phyloP scores from a whole-genome alignment of 2,329 filamentous ascomycete species.

The Penicillium crustosum region DNA sequence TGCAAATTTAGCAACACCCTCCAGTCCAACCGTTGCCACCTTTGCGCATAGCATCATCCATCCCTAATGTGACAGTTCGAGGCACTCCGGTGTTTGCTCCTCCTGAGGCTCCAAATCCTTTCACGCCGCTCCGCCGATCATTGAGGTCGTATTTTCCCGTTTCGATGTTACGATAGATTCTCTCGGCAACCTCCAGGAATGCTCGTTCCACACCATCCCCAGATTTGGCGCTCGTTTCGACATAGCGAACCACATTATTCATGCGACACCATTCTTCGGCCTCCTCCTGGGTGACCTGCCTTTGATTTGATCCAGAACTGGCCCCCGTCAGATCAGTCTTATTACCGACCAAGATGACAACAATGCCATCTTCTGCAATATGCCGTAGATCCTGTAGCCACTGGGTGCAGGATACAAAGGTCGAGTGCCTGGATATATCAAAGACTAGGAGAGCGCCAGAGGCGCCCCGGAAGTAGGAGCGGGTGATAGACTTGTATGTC shows the following conservation, averaged over 20 bases:
- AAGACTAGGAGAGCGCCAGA: conserved; percentile 83
- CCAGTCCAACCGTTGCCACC: conserved; percentile 38
- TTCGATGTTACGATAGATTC: conserved; percentile 96
- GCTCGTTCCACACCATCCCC: conserved; percentile 92
- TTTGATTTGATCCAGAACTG: conserved; percentile 49
- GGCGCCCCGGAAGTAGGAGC: conserved; percentile 87
- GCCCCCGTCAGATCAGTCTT: conserved; percentile 76
- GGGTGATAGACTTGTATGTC: conserved; percentile 93
- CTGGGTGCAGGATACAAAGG: conserved; percentile 83
- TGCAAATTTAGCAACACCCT: conserved; percentile 39
- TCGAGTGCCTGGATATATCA: conserved; percentile 82
- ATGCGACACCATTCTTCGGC: conserved; percentile 83
- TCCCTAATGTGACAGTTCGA: conserved; percentile 46
- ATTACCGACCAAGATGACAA: conserved; percentile 92
- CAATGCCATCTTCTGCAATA: conserved; percentile 93
- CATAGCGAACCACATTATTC: conserved; percentile 88
- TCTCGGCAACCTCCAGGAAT: conserved; percentile 88
- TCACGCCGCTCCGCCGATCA: conserved; percentile 87
- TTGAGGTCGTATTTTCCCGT: conserved; percentile 92
- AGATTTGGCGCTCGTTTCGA: conserved; percentile 94
- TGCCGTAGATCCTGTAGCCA: conserved; percentile 93
- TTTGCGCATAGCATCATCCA: conserved; percentile 50
- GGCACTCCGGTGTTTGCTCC: conserved; percentile 37
- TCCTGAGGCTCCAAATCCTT: conserved; percentile 54
- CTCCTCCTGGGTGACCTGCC: conserved; percentile 78